Conservation (phyloP, 1,284 basidiomycete genomes). For the Grifola frondosa region DNA sequence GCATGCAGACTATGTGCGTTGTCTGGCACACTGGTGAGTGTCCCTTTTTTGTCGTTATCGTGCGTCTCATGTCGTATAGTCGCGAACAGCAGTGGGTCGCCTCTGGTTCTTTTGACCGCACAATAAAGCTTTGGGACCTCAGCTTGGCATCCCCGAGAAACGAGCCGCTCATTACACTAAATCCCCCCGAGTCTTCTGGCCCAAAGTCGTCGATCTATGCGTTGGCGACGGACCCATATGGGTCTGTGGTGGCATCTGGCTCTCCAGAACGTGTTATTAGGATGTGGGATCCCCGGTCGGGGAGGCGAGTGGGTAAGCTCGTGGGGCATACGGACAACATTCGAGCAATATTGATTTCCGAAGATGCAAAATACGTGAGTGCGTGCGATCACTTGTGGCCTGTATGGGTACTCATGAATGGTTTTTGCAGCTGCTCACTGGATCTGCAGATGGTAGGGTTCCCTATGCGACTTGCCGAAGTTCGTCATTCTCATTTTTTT, state of each 20-base stretch:
- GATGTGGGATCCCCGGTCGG: conserved; percentile 90
- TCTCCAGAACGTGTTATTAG: conserved; percentile 89
- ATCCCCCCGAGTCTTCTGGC: conserved; percentile 57
- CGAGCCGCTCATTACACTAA: conserved; percentile 57
- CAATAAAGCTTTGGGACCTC: conserved; percentile 95
- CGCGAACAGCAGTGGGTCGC: conserved; percentile 84
- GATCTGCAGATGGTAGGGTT: conserved; percentile 77
- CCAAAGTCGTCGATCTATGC: conserved; percentile 82
- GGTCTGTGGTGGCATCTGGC: conserved; percentile 82
- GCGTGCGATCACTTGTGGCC: conserved; percentile 1
- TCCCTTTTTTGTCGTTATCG: not conserved
- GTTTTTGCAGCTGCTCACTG: conserved; percentile 71
- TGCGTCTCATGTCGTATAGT: conserved; percentile 38
- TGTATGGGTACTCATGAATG: conserved; percentile 1
- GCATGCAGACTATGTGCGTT: conserved; percentile 91
- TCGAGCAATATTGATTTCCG: conserved; percentile 82
- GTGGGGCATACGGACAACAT: conserved; percentile 98
- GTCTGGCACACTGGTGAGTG: conserved; percentile 71
- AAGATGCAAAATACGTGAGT: conserved; percentile 87
- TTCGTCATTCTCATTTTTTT: conserved; percentile 11
- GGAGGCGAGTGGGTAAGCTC: conserved; percentile 70
- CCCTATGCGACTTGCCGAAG: not conserved
- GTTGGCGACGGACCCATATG: conserved; percentile 75
- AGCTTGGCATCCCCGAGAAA: conserved; percentile 30
- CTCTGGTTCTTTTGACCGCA: conserved; percentile 93